Conservation (phyloP, 2,329 filamentous ascomycete species). For the Fusarium circinatum region DNA sequence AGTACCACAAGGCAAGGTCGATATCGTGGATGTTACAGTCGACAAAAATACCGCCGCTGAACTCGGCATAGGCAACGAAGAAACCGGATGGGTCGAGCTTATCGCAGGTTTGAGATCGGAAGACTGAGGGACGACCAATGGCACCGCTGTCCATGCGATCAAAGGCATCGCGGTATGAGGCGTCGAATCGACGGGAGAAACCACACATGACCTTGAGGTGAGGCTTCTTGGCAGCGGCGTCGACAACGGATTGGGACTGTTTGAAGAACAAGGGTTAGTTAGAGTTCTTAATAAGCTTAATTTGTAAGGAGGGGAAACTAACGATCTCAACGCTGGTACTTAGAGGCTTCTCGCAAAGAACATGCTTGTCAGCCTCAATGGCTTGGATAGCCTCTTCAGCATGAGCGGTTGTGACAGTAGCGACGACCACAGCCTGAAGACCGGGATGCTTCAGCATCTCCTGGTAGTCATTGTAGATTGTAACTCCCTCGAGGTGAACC, state of each 20-base stretch:
- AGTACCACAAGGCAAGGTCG: slow-evolving; percentile 49
- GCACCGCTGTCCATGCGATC: slow-evolving; percentile 60
- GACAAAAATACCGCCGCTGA: slow-evolving; percentile 75
- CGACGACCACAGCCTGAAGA: slow-evolving; percentile 41
- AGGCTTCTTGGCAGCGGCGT: slow-evolving; percentile 64
- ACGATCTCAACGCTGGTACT: slow-evolving; percentile 61
- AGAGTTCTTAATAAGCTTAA: not conserved
- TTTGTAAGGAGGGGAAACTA: slow-evolving; percentile 32
- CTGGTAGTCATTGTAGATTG: slow-evolving; percentile 39
- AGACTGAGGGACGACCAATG: slow-evolving; percentile 69
- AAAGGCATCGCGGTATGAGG: slow-evolving; percentile 71
- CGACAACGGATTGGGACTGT: slow-evolving; percentile 69
- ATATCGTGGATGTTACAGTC: slow-evolving; percentile 79
- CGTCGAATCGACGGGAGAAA: slow-evolving; percentile 64
- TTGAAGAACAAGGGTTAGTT: not conserved
- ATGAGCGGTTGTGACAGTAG: slow-evolving; percentile 42
- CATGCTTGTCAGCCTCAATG: slow-evolving; percentile 42
- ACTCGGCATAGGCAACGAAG: slow-evolving; percentile 74
- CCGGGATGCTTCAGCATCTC: slow-evolving; percentile 44
- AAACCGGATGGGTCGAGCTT: slow-evolving; percentile 73
- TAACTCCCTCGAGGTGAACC: slow-evolving; percentile 37
- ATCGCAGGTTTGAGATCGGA: slow-evolving; percentile 76
- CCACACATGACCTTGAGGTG: slow-evolving; percentile 70
- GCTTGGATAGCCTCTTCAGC: slow-evolving; percentile 43
- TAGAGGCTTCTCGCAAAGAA: slow-evolving; percentile 43